Conservation (phyloP, 1,284 basidiomycete species). For the Ustilago tritici region DNA sequence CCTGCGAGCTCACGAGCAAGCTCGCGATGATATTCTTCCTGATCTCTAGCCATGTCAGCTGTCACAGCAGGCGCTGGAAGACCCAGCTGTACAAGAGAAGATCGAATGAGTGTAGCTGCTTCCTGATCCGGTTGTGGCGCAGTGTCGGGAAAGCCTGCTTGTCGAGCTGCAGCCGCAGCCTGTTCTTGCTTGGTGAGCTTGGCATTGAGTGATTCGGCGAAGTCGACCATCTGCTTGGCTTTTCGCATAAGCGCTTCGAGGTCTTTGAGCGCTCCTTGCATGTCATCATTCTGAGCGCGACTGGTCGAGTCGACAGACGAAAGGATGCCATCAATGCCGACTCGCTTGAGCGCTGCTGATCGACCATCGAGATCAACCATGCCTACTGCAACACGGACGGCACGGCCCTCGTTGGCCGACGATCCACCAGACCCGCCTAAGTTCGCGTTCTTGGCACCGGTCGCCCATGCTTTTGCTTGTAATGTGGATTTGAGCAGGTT, state of each 20-base stretch:
- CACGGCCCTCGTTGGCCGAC: constrained; percentile 7
- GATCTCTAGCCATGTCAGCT: constrained; percentile 87
- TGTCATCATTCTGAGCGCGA: constrained; percentile 77
- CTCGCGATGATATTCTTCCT: constrained; percentile 82
- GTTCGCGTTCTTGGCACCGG: constrained; percentile 5
- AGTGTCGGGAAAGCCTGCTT: constrained; percentile 25
- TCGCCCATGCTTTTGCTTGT: constrained; percentile 80
- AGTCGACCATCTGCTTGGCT: constrained; percentile 88
- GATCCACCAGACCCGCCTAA: not conserved
- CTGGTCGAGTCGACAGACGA: constrained; percentile 59
- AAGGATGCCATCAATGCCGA: constrained; percentile 54
- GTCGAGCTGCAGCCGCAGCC: constrained; percentile 38
- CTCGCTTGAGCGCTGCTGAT: constrained; percentile 37
- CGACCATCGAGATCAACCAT: constrained; percentile 55
- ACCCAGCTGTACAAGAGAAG: constrained; percentile 88
- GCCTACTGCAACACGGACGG: constrained; percentile 29
- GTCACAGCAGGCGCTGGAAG: constrained; percentile 85
- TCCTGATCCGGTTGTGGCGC: constrained; percentile 73
- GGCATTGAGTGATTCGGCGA: constrained; percentile 88
- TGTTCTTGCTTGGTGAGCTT: constrained; percentile 77
- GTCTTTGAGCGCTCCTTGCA: constrained; percentile 85
- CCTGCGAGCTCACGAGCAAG: constrained; percentile 85
- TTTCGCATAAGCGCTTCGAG: constrained; percentile 91
- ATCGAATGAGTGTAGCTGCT: constrained; percentile 75
- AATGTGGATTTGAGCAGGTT: constrained; percentile 81